Evolutionary conservation across 805 yeast species (phyloP), one percentile per base, ranked within the genome.

Genomic region (Millerozyma acaciae): DNA sequence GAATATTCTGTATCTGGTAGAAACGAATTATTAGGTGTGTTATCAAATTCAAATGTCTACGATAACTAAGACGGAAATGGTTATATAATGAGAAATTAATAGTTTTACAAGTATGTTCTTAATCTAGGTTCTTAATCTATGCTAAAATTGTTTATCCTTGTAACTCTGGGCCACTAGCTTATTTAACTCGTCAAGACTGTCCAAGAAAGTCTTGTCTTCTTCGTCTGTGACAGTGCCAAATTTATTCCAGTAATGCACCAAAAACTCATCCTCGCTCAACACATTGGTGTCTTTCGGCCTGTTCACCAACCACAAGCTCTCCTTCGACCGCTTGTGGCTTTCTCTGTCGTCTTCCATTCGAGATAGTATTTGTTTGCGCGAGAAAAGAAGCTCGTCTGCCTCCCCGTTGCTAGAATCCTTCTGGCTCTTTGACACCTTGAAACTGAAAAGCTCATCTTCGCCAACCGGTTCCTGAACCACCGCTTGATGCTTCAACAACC

Each of bases 271-370:
- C 44, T 59, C 73, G 4, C 59, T 66, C 39, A 57, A 68, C 21
- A 40, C 47, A 28, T 34, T 52, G 4, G 56, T 32, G 2, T 57
- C 66, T 9, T 55, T 55, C 1, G 70, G 65, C 38, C 84, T 57
- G 20, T 67, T 69, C 1, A 82, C 77, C 7, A 79, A 71, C 95
- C 96, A 87, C 15, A 78, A 65, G 8, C 72, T 75, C 48, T 90
- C 97, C 46, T 89, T 87, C 9, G 83, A 74, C 43, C 84, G 72
- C 53, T 90, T 90, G 50, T 86, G 88, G 28, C 95, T 67, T 53
- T 90, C 98, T 45, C 98, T 67, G 53, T 90, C 97, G 41, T 82
- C 89, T 53, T 90, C 97, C 80, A 90, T 87, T 39, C 97, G 65
- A 22, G 76, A 70, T 12, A 87, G 53, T 12, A 84, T 77, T 44